Conservation (phyloP, 2,329 filamentous ascomycete genomes). For the Aureobasidium vineae region DNA sequence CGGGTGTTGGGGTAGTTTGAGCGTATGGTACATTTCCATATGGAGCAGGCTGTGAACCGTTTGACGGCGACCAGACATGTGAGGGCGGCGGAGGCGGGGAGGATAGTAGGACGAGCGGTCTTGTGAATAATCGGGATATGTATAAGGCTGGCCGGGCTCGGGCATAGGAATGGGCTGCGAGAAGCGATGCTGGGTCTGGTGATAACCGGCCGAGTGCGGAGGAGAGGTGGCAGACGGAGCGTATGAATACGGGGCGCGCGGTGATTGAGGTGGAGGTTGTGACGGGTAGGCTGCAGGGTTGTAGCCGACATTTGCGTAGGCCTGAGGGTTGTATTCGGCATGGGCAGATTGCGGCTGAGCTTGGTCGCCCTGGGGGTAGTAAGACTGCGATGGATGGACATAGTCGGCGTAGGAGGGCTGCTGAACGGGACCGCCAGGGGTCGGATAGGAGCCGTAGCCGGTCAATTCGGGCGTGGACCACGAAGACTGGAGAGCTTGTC, state of each 20-base stretch:
- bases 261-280: conserved; percentile 19
- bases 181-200: conserved; percentile 12
- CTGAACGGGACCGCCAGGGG: conserved; percentile 16
- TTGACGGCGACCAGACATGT: background rate
- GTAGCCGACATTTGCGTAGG: conserved; percentile 26
- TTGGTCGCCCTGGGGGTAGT: conserved; percentile 1
- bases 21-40: conserved; percentile 1
- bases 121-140: conserved; percentile 5
- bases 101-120: conserved; percentile 4
- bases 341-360: background rate
- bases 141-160: conserved; percentile 18
- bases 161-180: conserved; percentile 22
- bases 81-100: conserved; percentile 14
- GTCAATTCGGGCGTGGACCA: conserved; percentile 23
- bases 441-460: conserved; percentile 10
- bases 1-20: background rate
- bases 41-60: background rate
- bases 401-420: conserved; percentile 13
- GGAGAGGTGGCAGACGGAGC: conserved; percentile 9
- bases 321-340: conserved; percentile 20
- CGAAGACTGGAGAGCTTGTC: conserved; percentile 9
- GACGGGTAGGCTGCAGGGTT: conserved; percentile 27
- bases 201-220: conserved; percentile 19
- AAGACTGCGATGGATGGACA: conserved; percentile 10
- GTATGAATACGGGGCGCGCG: conserved; percentile 14